phyloP scores from a whole-genome alignment of 192 early-diverging fungal genomes.

The Anaeromyces robustus region DNA sequence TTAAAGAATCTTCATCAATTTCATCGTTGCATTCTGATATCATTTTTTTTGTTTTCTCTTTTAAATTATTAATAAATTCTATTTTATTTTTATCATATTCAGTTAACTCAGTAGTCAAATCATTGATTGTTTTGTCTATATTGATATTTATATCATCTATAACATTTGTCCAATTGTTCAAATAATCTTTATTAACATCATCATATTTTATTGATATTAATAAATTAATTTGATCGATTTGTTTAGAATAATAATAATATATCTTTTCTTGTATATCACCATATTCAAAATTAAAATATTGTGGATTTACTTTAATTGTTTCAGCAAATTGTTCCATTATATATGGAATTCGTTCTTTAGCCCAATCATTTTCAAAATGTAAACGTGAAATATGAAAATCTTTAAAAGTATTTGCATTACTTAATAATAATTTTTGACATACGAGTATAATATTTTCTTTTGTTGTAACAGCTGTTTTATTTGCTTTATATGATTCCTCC shows the following conservation, averaged over 20 bases:
- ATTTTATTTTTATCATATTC: background rate
- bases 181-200: background rate
- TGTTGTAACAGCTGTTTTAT: background rate
- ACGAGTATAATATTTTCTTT: background rate
- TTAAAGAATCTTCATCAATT: background rate
- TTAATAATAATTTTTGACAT: background rate
- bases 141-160: background rate
- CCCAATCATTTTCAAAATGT: background rate
- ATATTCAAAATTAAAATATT: background rate
- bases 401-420: background rate
- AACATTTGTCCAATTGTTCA: background rate
- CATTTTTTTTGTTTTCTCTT: background rate
- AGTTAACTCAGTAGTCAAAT: background rate
- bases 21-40: background rate
- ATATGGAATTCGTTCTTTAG: background rate
- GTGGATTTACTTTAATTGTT: background rate
- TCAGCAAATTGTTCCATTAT: background rate
- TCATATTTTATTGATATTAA: background rate
- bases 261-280: background rate
- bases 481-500: background rate
- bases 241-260: background rate
- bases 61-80: background rate
- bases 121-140: background rate
- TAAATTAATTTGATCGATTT: background rate
- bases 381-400: background rate